A percentile compares a stretch with the other conserved stretches of the same genome.
Evolutionary conservation across 495 filamentous ascomycete genomes (phyloP).

Genomic region (Lineolata rhizophorae): DNA sequence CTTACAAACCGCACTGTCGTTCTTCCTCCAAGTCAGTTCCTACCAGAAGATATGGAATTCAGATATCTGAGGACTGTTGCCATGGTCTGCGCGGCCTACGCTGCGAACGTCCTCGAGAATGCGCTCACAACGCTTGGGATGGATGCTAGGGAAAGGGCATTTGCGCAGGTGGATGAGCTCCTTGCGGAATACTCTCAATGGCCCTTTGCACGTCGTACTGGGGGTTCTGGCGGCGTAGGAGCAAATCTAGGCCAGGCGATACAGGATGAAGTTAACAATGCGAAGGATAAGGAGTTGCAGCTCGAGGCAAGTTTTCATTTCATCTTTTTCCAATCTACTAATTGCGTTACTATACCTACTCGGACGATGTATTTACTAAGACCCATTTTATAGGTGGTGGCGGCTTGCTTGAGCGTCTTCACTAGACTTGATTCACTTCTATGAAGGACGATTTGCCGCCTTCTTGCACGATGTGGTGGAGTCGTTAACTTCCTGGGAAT

Average conservation of each 20-base stretch:
- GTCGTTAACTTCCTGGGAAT: too few species aligned
- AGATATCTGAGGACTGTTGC: constrained; percentile 73
- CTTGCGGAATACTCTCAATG: constrained; percentile 90
- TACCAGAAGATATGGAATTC: constrained; percentile 87
- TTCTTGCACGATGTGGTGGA: too few species aligned
- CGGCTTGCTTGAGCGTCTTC: constrained; percentile 93
- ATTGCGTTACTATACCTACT: too few species aligned
- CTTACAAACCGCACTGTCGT: constrained; percentile 89
- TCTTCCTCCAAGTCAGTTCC: constrained; percentile 56
- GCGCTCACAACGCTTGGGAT: constrained; percentile 85
- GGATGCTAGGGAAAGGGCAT: constrained; percentile 79
- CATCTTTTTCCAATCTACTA: too few species aligned
- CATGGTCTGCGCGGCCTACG: constrained; percentile 96
- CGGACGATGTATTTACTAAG: too few species aligned
- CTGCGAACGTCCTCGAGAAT: constrained; percentile 94
- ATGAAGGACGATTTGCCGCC: constrained; percentile 26
- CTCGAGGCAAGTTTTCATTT: constrained; percentile 62
- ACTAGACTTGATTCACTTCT: constrained; percentile 87
- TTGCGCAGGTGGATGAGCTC: constrained; percentile 90
- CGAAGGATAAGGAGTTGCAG: constrained; percentile 82
- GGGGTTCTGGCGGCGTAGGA: constrained; percentile 58
- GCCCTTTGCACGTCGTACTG: constrained; percentile 70
- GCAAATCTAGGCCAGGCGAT: constrained; percentile 83
- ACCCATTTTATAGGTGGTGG: too few species aligned
- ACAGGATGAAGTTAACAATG: constrained; percentile 62